phyloP scores from a whole-genome alignment of 2,329 filamentous ascomycete species.

The Neonectria punicea region DNA sequence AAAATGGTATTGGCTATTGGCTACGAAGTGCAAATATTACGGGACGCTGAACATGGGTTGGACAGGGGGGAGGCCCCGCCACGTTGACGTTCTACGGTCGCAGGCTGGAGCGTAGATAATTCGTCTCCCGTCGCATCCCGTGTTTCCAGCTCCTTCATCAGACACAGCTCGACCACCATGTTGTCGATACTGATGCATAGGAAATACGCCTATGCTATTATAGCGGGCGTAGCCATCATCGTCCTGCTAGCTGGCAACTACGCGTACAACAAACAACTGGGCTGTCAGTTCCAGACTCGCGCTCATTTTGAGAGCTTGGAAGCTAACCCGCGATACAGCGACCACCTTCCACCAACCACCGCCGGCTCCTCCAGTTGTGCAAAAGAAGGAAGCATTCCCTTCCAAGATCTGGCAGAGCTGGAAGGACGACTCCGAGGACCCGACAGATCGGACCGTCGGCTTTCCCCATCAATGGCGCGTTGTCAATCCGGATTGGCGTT shows the following conservation, averaged over 20 bases:
- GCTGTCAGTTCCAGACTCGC: conserved; percentile 12
- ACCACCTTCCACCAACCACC: neutral
- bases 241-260: conserved; percentile 22
- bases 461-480: conserved; percentile 40
- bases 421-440: conserved; percentile 43
- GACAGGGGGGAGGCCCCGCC: neutral
- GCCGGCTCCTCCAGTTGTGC: neutral
- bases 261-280: conserved; percentile 19
- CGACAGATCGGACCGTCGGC: conserved; percentile 42
- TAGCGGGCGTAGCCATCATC: conserved; percentile 13
- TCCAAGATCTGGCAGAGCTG: conserved; percentile 48
- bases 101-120: neutral
- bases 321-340: conserved; percentile 17
- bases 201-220: conserved; percentile 17
- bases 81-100: neutral
- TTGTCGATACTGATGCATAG: conserved; percentile 4
- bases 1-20: neutral
- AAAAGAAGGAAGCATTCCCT: conserved; percentile 21
- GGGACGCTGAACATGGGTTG: neutral
- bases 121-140: neutral
- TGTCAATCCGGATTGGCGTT: conserved; percentile 41
- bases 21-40: neutral
- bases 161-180: conserved; percentile 4
- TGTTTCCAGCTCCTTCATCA: neutral
- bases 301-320: neutral